These are phyloP conservation scores for Fusarium palustre DNA, from an alignment of 2,329 filamentous ascomycete species.

Conservation along the genomic window DNA sequence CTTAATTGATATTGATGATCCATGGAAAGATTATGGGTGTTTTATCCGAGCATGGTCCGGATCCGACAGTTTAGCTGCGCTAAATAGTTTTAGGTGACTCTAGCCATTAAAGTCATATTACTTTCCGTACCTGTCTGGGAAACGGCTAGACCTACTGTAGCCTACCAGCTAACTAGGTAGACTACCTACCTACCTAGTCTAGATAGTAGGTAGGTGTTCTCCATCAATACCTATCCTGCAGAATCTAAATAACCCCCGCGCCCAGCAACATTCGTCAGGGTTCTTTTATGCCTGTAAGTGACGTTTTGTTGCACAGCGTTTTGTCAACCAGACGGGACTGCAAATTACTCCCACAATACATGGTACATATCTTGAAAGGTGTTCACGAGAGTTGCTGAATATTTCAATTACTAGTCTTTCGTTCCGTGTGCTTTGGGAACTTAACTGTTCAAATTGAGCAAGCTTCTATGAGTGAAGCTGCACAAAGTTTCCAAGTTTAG, in stretches of 20 bases:
- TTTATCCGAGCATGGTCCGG: neutral
- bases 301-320: neutral
- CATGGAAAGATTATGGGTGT: neutral
- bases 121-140: slow-evolving; percentile 6
- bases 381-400: neutral
- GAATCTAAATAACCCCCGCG: neutral
- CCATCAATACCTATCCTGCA: neutral
- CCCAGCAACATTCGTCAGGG: neutral
- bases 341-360: neutral
- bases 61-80: neutral
- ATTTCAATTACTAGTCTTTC: neutral
- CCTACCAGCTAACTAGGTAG: too few species aligned
- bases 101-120: neutral
- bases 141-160: neutral
- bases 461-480: neutral
- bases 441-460: neutral
- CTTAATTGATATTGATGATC: neutral
- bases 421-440: neutral
- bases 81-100: slow-evolving; percentile 12
- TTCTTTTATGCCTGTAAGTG: slow-evolving; percentile 2
- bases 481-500: neutral
- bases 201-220: neutral
- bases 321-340: neutral
- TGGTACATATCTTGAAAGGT: neutral
- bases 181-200: too few species aligned